Conservation (phyloP, 2,329 filamentous ascomycete genomes). For the Hypoxylon rubiginosum region DNA sequence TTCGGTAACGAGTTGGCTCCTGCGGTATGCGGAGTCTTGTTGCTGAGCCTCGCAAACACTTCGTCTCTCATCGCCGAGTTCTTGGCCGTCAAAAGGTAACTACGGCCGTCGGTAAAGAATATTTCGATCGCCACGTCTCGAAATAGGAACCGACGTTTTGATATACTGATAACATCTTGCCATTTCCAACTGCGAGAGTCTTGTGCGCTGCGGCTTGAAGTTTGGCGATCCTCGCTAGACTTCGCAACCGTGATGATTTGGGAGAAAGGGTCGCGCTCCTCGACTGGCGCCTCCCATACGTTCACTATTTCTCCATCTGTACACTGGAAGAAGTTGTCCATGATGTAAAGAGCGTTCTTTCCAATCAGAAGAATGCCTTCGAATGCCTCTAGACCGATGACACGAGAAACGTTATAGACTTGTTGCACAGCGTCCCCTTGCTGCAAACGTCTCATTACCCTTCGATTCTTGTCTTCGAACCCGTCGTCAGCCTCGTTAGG, state of each 20-base stretch:
- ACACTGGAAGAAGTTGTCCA: conserved; percentile 96
- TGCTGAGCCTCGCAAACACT: conserved; percentile 80
- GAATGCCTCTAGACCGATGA: conserved; percentile 91
- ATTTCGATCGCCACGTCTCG: conserved; percentile 96
- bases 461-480: conserved; percentile 97
- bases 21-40: conserved; percentile 84
- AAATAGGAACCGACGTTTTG: conserved; percentile 94
- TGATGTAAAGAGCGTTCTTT: conserved; percentile 91
- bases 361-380: conserved; percentile 95
- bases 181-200: conserved; percentile 93
- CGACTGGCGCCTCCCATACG: conserved; percentile 90
- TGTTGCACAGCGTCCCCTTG: conserved; percentile 92
- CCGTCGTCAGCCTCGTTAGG: conserved; percentile 79
- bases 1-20: conserved; percentile 77
- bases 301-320: conserved; percentile 97
- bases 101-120: conserved; percentile 96
- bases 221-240: conserved; percentile 71
- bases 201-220: conserved; percentile 73
- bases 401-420: conserved; percentile 94
- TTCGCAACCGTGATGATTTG: conserved; percentile 87
- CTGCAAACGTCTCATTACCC: conserved; percentile 94
- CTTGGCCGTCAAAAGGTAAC: conserved; percentile 90
- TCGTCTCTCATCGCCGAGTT: conserved; percentile 82
- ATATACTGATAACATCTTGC: conserved; percentile 94
- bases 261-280: conserved; percentile 95